Percentiles rank a stretch among this genome's conserved stretches.
Evolutionary conservation across 495 filamentous ascomycete species (phyloP).

Genomic region (Lepraria neglecta): DNA sequence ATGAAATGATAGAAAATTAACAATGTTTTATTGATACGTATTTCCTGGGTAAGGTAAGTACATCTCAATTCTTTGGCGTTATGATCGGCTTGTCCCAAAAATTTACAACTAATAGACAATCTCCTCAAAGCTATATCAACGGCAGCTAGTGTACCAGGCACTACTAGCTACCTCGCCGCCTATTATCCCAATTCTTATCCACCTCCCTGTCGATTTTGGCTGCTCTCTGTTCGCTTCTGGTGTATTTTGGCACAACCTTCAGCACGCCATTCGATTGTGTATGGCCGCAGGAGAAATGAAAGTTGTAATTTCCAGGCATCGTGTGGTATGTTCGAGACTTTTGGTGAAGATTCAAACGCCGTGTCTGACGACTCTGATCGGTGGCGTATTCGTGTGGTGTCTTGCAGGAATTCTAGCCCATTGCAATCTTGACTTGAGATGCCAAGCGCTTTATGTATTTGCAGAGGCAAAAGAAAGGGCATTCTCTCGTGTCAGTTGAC

Average conservation of each 20-base stretch:
- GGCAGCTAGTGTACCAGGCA: neutral
- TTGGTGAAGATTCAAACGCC: neutral
- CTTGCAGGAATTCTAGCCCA: neutral
- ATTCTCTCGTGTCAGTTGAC: neutral
- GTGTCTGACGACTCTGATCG: neutral
- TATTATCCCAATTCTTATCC: neutral
- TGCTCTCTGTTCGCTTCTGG: neutral
- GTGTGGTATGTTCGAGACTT: neutral
- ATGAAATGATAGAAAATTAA: too few species aligned
- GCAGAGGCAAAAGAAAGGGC: neutral
- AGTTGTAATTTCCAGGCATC: neutral
- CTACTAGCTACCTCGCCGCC: neutral
- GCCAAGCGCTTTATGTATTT: neutral
- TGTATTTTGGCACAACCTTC: neutral
- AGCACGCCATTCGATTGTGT: neutral
- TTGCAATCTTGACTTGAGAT: neutral
- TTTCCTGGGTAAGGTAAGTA: too few species aligned
- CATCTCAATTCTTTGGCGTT: too few species aligned
- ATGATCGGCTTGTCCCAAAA: too few species aligned
- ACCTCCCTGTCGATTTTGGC: neutral
- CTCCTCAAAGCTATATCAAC: too few species aligned
- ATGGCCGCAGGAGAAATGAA: slow-evolving; percentile 6
- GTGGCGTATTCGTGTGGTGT: neutral
- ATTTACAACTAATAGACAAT: too few species aligned
- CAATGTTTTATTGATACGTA: too few species aligned